Base-by-base conservation (phyloP, 768 basidiomycete genomes). In the Galerina sulciceps region DNA sequence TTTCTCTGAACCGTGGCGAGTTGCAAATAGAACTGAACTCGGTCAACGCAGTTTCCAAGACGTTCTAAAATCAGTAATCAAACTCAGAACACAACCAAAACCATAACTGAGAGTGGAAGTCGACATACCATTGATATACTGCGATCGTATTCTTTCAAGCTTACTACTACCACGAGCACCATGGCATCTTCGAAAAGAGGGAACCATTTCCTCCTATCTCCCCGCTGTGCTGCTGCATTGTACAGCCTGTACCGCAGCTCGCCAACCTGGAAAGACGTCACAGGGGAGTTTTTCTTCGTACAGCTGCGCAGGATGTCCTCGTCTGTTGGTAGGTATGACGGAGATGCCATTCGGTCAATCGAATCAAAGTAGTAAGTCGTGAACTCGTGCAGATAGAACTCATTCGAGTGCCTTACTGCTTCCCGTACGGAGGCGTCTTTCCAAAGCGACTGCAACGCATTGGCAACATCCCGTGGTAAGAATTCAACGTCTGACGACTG, bases 21-120 rank as follows among this genome's bases (percentile, higher is more conserved):
- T 98, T 98, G 79, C 94, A 96, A 79, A 98, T 96, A 47, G 94
- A 96, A 73, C 98, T 95, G 73, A 97, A 99, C 48, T 97, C 87
- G 0, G 94, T 94, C 46, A 98, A 75, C 0, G 95, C 91, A 73
- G 97, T 96, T 79, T 96, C 91, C 93, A 99, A 96, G 64, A 94
- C 94, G 76, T 97, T 98, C 90, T 93, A 63, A 11, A 49, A 17
- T 35, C 26, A 31, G 8, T 5, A 8, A 31, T 31, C 4, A 22
- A 42, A 23, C 35, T 46, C 61, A 14, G 40, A 31, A 17, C 15
- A 22, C 10, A 17, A 14, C n/a, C 44, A 47, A 41, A 59, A 42
- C 41, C 53, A 1, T 38, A 31, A 18, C 42, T 37, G 53, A 0
- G 26, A 2, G 2, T 6, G n/a, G 84, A 31, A 31, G 8, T 31